Conservation (phyloP, 768 basidiomycete species). For the Punctularia strigosozonata region DNA sequence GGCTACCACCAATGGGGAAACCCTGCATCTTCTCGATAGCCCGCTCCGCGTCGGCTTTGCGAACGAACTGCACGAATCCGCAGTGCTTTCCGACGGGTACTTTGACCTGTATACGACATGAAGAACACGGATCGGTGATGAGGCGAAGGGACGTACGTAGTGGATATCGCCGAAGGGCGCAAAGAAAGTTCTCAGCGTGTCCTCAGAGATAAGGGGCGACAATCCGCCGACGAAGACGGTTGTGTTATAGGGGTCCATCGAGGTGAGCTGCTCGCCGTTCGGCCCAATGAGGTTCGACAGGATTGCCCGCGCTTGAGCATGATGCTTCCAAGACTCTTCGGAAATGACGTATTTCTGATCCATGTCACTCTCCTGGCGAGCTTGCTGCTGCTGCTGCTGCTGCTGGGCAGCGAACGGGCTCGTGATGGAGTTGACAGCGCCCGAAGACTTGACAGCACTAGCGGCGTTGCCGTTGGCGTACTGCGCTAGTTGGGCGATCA, state of each 20-base stretch:
- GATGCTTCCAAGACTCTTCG: slow-evolving; percentile 78
- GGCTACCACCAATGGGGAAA: slow-evolving; percentile 85
- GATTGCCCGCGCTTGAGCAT: slow-evolving; percentile 73
- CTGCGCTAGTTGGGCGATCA: slow-evolving; percentile 36
- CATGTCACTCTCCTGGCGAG: slow-evolving; percentile 27
- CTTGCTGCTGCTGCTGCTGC: slow-evolving; percentile 15
- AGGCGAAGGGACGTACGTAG: slow-evolving; percentile 45
- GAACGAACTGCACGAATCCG: slow-evolving; percentile 91
- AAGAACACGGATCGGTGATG: no score
- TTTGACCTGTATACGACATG: slow-evolving; percentile 51
- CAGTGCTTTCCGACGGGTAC: slow-evolving; percentile 95
- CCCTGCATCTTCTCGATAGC: slow-evolving; percentile 97
- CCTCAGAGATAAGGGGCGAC: slow-evolving; percentile 81
- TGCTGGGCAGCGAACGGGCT: slow-evolving; percentile 16
- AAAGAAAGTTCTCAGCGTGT: slow-evolving; percentile 84
- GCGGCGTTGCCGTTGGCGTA: slow-evolving; percentile 19
- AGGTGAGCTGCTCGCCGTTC: slow-evolving; percentile 77
- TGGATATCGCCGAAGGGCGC: slow-evolving; percentile 89
- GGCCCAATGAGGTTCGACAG: slow-evolving; percentile 77
- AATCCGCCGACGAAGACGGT: slow-evolving; percentile 92
- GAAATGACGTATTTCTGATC: slow-evolving; percentile 45
- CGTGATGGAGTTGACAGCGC: slow-evolving; percentile 20
- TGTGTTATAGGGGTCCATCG: slow-evolving; percentile 91
- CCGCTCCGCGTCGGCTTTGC: slow-evolving; percentile 81
- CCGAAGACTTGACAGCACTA: background rate